Percentiles rank a stretch among this genome's conserved stretches.
phyloP scores from a whole-genome alignment of 352 stramenopile genomes.

The Phytophthora boehmeriae region DNA sequence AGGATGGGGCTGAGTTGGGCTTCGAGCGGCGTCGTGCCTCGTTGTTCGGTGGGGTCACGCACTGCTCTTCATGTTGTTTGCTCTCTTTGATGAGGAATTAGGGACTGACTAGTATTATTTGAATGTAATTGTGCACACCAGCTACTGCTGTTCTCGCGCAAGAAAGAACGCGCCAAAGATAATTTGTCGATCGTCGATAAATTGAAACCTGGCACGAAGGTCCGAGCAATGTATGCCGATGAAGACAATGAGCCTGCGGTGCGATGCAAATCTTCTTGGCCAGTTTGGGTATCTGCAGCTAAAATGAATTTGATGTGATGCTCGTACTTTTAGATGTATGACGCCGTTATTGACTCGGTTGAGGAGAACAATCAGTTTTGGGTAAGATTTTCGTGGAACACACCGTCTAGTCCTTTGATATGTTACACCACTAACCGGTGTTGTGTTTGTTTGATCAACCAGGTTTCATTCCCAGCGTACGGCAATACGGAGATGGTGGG shows the following conservation, averaged over 20 bases:
- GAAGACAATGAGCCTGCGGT: conserved; percentile 94
- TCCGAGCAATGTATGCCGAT: conserved; percentile 96
- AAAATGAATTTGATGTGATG: background rate
- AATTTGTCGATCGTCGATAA: conserved; percentile 79
- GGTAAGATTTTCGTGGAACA: conserved; percentile 32
- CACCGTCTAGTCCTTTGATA: background rate
- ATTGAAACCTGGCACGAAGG: conserved; percentile 87
- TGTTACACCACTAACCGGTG: background rate
- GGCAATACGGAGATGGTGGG: conserved; percentile 95
- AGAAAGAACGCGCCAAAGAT: conserved; percentile 65
- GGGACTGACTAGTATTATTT: too few relatives aligned
- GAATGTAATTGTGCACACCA: conserved; percentile 48
- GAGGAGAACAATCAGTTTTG: conserved; percentile 83
- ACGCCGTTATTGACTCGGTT: conserved; percentile 95
- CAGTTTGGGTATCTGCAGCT: background rate
- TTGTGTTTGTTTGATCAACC: conserved; percentile 15
- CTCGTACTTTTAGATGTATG: conserved; percentile 88
- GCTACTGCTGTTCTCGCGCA: conserved; percentile 74
- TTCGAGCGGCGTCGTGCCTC: conserved; percentile 17
- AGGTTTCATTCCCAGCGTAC: conserved; percentile 97
- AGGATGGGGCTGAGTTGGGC: background rate
- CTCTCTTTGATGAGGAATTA: too few relatives aligned
- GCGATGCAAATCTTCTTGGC: conserved; percentile 4
- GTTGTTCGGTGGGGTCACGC: conserved; percentile 30
- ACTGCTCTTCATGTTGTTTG: conserved; percentile 7